A percentile compares a stretch with the other conserved stretches of the same genome.
Conservation (phyloP, 441 rosid species). For the Dalechampia spathulata region DNA sequence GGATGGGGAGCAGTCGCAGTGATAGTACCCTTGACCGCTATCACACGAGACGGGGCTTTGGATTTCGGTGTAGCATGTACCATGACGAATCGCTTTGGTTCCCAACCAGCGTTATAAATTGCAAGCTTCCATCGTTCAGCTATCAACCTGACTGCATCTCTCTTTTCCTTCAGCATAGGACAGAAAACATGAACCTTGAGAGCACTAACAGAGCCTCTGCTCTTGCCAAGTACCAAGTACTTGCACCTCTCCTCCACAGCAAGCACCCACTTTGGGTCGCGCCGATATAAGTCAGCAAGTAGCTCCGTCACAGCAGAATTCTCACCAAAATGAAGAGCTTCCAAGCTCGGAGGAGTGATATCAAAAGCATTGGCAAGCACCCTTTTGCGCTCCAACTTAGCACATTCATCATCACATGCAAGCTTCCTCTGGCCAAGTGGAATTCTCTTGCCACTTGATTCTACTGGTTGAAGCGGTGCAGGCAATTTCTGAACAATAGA, state of each 20-base stretch:
- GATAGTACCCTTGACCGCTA: slow-evolving; percentile 58
- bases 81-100: slow-evolving; percentile 89
- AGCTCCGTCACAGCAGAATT: slow-evolving; percentile 61
- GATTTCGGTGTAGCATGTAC: slow-evolving; percentile 74
- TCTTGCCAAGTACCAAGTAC: slow-evolving; percentile 83
- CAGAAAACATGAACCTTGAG: slow-evolving; percentile 96
- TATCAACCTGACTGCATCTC: slow-evolving; percentile 80
- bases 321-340: slow-evolving; percentile 92
- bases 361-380: slow-evolving; percentile 97
- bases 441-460: slow-evolving; percentile 44
- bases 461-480: slow-evolving; percentile 66
- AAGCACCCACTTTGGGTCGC: slow-evolving; percentile 92
- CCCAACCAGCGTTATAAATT: slow-evolving; percentile 79
- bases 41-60: slow-evolving; percentile 68
- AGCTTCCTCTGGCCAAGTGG: slow-evolving; percentile 95
- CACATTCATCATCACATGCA: slow-evolving; percentile 81
- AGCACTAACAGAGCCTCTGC: slow-evolving; percentile 46
- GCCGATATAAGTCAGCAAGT: slow-evolving; percentile 71
- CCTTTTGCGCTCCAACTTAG: slow-evolving; percentile 86
- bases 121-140: slow-evolving; percentile 97
- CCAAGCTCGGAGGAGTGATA: slow-evolving; percentile 66
- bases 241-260: slow-evolving; percentile 98
- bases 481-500: too few relatives aligned
- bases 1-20: slow-evolving; percentile 41
- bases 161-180: slow-evolving; percentile 94